Conservation (phyloP, 2,329 filamentous ascomycete species). For the Blumeriella jaapii region DNA sequence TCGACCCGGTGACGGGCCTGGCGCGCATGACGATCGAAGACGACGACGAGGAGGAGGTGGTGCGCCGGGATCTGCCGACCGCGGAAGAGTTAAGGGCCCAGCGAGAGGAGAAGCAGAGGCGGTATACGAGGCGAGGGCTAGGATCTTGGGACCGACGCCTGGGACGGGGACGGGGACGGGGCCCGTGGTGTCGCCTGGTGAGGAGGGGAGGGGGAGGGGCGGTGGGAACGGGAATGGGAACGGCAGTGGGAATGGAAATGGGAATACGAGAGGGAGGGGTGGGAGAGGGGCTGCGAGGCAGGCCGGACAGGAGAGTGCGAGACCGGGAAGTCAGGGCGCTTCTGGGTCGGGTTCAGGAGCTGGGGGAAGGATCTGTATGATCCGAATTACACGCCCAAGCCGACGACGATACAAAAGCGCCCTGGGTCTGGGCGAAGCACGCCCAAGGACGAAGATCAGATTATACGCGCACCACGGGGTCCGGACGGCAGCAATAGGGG, state of each 20-base stretch:
- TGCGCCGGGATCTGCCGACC: constrained; percentile 51
- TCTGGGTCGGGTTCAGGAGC: no score
- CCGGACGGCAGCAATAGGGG: constrained; percentile 68
- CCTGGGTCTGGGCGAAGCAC: constrained; percentile 34
- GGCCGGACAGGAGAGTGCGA: constrained; percentile 28
- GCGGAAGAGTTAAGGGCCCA: constrained; percentile 72
- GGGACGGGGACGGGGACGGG: constrained; percentile 53
- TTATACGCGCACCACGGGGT: constrained; percentile 63
- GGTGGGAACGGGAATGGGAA: constrained; percentile 52
- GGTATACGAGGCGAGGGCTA: constrained; percentile 79
- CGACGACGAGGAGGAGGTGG: constrained; percentile 58
- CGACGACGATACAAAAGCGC: constrained; percentile 36
- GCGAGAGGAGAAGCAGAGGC: constrained; percentile 78
- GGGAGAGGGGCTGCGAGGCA: constrained; percentile 30
- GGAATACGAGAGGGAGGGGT: constrained; percentile 38
- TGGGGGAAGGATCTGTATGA: constrained; percentile 73
- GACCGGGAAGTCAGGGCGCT: constrained; percentile 28
- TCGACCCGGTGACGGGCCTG: constrained; percentile 41
- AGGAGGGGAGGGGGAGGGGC: constrained; percentile 38
- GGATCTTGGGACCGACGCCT: constrained; percentile 62
- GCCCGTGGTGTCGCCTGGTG: constrained; percentile 47
- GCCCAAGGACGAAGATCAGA: constrained; percentile 50
- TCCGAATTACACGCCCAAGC: constrained; percentile 57
- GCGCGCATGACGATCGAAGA: constrained; percentile 36
- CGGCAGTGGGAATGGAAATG: constrained; percentile 39